Base-by-base conservation (phyloP, 306 rosid genomes). In the Nissolia schottii region DNA sequence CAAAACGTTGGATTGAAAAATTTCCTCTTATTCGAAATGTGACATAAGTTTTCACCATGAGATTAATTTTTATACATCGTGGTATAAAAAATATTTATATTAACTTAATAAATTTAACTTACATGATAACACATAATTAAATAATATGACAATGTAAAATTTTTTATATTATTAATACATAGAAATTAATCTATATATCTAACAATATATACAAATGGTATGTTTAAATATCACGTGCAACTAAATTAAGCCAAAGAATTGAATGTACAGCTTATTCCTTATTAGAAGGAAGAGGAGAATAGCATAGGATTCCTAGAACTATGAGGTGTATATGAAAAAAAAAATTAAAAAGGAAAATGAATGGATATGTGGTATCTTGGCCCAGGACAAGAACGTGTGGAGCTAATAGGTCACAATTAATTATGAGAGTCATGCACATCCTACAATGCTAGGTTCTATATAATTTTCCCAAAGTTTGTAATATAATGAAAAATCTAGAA, bases 231-330 rank as follows among this genome's bases (percentile, higher is more conserved):
- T 75, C 80, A 76, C 74, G 74, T 56, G 74, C 63, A 32, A 57
- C 5, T 15, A 57, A 45, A 67, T 31, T 12, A 76, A 66, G 37
- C 13, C 51, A 76, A 66, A 24, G 50, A 45, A 66, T 29, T 32
- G 25, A 55, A 65, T 37, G 60, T 75, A 65, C 12, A 67, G 34
- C 43, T n/a, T 75, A 22, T n/a, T n/a, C n/a, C n/a, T n/a, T n/a
- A 8, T 6, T n/a, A 3, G 41, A 62, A 60, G 50, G 48, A 41
- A 24, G 45, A 10, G n/a, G 62, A 35, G 67, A 16, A 55, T 13
- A 67, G 80, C 80, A 76, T 76, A 67, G 80, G 75, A 77, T 77
- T 70, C 77, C 60, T 18, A 61, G 57, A 77, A 51, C 31, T 40
- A 61, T 7, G 64, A 74, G 35, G 23, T 18, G 46, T 9, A 63